Percentiles rank a stretch among this genome's conserved stretches.
Evolutionary conservation across 495 filamentous ascomycete genomes (phyloP).

Genomic region (Amphirosellinia nigrospora): DNA sequence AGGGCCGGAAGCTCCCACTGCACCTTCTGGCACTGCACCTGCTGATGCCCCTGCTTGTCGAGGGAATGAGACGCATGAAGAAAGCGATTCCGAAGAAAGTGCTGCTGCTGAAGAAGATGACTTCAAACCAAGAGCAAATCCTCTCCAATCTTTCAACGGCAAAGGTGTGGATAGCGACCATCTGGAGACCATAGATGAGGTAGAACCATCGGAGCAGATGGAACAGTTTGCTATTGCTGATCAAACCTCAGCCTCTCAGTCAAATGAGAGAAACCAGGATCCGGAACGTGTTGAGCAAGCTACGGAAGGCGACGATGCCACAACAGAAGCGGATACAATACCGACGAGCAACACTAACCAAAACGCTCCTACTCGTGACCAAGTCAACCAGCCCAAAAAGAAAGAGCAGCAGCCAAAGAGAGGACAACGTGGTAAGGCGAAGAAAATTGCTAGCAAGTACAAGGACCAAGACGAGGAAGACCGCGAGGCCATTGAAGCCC

Average conservation of each 20-base stretch:
- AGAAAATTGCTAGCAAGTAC: constrained; percentile 89
- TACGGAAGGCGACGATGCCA: constrained; percentile 29
- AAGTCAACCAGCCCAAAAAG: constrained; percentile 37
- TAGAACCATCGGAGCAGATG: constrained; percentile 37
- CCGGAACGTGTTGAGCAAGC: constrained; percentile 29
- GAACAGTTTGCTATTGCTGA: constrained; percentile 42
- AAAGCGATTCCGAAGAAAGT: constrained; percentile 33
- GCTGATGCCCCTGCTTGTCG: constrained; percentile 1
- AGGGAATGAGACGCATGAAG: constrained; percentile 19
- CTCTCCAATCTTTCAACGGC: constrained; percentile 47
- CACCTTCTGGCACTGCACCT: constrained; percentile 1
- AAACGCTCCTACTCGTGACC: constrained; percentile 31
- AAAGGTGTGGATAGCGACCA: constrained; percentile 36
- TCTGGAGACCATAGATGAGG: constrained; percentile 27
- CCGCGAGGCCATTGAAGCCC: constrained; percentile 76
- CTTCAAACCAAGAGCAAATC: constrained; percentile 46
- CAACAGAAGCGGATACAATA: constrained; percentile 32
- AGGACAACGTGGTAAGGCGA: constrained; percentile 83
- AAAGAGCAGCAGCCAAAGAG: constrained; percentile 61
- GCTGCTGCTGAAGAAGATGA: constrained; percentile 36
- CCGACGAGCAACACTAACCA: constrained; percentile 24
- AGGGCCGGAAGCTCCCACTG: constrained; percentile 15
- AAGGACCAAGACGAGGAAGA: constrained; percentile 95
- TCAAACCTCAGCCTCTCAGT: constrained; percentile 2
- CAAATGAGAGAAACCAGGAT: constrained; percentile 28